Evolutionary conservation across 2,329 filamentous ascomycete genomes (phyloP).

Genomic region (Torrubiella hemipterigena): DNA sequence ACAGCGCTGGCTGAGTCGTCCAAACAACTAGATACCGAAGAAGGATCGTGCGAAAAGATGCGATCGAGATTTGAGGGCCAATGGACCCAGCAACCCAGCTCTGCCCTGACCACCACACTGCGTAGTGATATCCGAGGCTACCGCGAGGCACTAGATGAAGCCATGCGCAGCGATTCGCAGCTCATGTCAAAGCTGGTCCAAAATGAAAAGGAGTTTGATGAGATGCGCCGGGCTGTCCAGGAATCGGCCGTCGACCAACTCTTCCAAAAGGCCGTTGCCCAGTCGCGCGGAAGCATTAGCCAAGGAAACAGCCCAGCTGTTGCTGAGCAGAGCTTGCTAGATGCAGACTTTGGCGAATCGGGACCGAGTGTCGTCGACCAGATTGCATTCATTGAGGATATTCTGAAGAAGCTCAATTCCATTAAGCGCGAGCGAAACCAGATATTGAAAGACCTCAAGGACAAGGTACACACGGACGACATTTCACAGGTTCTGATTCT

Average conservation of each 20-base stretch:
- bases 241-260: conserved; percentile 77
- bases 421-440: conserved; percentile 87
- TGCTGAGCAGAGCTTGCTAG: conserved; percentile 68
- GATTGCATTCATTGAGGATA: conserved; percentile 76
- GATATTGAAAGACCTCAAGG: conserved; percentile 91
- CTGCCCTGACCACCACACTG: conserved; percentile 75
- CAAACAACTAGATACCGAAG: conserved; percentile 91
- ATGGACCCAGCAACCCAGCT: conserved; percentile 96
- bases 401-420: conserved; percentile 80
- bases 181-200: conserved; percentile 74
- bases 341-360: conserved; percentile 79
- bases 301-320: conserved; percentile 47
- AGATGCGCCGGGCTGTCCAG: conserved; percentile 85
- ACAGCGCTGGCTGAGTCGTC: conserved; percentile 64
- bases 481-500: conserved; percentile 95
- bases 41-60: conserved; percentile 98
- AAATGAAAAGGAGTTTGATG: conserved; percentile 80
- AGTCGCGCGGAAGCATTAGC: conserved; percentile 55
- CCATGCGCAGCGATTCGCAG: conserved; percentile 73
- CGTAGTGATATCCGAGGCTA: conserved; percentile 82
- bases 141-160: conserved; percentile 79
- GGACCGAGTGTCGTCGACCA: conserved; percentile 76
- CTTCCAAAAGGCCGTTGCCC: conserved; percentile 77
- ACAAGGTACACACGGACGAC: conserved; percentile 95
- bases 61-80: conserved; percentile 89